Base-by-base conservation (phyloP, 805 yeast genomes). In the Metschnikowia lachancei region DNA sequence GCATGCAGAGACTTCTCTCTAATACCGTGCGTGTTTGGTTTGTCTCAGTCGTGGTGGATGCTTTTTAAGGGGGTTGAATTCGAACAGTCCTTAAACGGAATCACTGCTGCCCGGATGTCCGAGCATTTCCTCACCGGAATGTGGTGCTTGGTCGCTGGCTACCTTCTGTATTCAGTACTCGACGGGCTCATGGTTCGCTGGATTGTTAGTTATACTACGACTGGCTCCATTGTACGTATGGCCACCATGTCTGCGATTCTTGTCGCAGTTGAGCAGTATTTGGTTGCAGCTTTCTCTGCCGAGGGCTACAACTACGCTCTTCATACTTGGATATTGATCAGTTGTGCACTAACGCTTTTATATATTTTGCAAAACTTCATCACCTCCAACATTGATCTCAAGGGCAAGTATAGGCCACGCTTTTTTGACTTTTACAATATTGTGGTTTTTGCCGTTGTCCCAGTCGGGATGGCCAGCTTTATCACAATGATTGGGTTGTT, bases 401-500 rank as follows among this genome's bases (percentile, higher is more conserved):
- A 76, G 51, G 74, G 69, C 5, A 61, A 70, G 55, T 69, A 62
- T 54, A 54, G 64, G 26, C 76, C 80, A 34, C 75, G 96, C 45
- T 83, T 90, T 30, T 87, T 91, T 49, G 95, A 92, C 62, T 74
- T 91, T 45, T 88, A 89, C 64, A 87, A 86, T 55, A 87, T 94
- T 41, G 89, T 87, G 0, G 97, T 92, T 1, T 92, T 88, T 69
- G 97, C 98, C 2, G 99, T 92, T 34, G 97, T 92, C n/a, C 99
- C 99, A 0, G 89, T 92, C 14, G 98, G 99, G 0, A 60, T 92
- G 49, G 97, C 98, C 4, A 87, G 97, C 56, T 92, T 94, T 59
- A 67, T 91, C 19, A 90, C 98, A 2, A 88, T 91, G 96, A 72
- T 90, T 31, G 94, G 91, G 0, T 68, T 92, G 32, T 68, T 92